Evolutionary conservation across 129 eudicot genomes (phyloP).

Genomic region (Glebionis coronaria): DNA sequence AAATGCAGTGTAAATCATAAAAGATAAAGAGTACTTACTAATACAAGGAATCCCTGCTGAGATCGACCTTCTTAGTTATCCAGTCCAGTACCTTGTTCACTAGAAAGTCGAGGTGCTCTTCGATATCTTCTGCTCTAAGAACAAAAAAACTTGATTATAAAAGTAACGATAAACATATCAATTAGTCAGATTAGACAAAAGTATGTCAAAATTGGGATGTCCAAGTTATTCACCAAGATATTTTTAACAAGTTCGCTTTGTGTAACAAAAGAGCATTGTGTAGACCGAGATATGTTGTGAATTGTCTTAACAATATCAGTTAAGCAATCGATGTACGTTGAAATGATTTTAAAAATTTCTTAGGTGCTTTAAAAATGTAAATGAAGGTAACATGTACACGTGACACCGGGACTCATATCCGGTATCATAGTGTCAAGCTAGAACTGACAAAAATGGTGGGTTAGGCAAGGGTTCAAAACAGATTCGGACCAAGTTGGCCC

Average conservation of each 20-base stretch:
- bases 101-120: conserved; percentile 47
- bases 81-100: conserved; percentile 76
- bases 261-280: conserved; percentile 45
- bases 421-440: neutral
- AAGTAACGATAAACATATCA: neutral
- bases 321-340: conserved; percentile 33
- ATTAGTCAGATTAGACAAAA: conserved; percentile 7
- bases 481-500: neutral
- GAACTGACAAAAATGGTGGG: neutral
- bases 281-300: conserved; percentile 48
- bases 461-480: neutral
- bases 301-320: conserved; percentile 47
- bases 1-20: neutral
- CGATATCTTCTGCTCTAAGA: conserved; percentile 44
- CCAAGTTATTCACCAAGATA: too few relatives aligned
- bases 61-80: conserved; percentile 52
- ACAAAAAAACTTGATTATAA: neutral
- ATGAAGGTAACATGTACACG: too few relatives aligned
- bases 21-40: conserved; percentile 41
- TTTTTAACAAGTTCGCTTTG: too few relatives aligned
- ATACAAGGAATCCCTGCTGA: conserved; percentile 64
- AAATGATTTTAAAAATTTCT: conserved; percentile 10
- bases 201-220: conserved; percentile 27
- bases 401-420: neutral
- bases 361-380: neutral